Evolutionary conservation across 1,284 basidiomycete species (phyloP).

Genomic region (Tranzscheliella williamsii): DNA sequence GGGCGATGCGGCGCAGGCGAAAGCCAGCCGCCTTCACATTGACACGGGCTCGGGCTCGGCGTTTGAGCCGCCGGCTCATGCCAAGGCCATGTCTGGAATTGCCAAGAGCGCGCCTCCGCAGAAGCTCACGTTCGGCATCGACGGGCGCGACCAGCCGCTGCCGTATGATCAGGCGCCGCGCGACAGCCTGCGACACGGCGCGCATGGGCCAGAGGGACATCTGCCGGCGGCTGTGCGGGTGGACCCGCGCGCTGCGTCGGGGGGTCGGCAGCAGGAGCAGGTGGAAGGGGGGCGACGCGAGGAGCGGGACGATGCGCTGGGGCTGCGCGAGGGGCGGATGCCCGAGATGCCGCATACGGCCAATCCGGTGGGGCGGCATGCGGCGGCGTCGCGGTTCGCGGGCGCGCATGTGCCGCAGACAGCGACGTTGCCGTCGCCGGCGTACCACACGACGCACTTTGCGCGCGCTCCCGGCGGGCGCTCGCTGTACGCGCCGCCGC

Average conservation of each 20-base stretch:
- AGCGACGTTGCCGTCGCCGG: slow-evolving; percentile 53
- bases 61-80: slow-evolving; percentile 6
- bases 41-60: slow-evolving; percentile 27
- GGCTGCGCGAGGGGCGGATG: slow-evolving; percentile 25
- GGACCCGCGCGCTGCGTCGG: slow-evolving; percentile 24
- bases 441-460: slow-evolving; percentile 52
- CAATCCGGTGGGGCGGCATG: slow-evolving; percentile 24
- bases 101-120: slow-evolving; percentile 56
- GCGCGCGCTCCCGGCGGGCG: slow-evolving; percentile 18
- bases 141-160: slow-evolving; percentile 18
- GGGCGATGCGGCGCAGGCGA: slow-evolving; percentile 52
- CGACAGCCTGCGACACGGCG: slow-evolving; percentile 1
- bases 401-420: slow-evolving; percentile 47
- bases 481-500: slow-evolving; percentile 14
- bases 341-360: slow-evolving; percentile 35
- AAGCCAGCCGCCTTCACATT: slow-evolving; percentile 52
- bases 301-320: slow-evolving; percentile 21
- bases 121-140: slow-evolving; percentile 45
- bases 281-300: slow-evolving; percentile 14
- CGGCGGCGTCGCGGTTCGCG: slow-evolving; percentile 14
- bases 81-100: slow-evolving; percentile 4
- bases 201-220: neutral
- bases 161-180: slow-evolving; percentile 20
- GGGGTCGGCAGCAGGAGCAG: slow-evolving; percentile 5
- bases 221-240: slow-evolving; percentile 1